Base-by-base conservation (phyloP, 495 filamentous ascomycete species). In the Neurospora sp. region DNA sequence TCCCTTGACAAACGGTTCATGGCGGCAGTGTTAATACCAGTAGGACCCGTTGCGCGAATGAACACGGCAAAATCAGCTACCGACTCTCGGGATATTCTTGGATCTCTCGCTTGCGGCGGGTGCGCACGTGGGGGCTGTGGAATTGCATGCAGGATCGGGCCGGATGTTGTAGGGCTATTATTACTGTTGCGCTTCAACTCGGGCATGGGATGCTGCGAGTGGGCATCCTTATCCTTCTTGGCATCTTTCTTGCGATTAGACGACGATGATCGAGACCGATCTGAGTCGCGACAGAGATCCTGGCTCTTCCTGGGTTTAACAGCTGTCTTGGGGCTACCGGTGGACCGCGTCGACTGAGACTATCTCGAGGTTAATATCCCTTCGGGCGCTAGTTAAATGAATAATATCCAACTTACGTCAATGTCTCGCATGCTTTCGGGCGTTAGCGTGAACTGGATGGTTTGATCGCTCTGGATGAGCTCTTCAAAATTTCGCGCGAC, bases 401-500 rank as follows among this genome's bases (percentile, higher is more conserved):
- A 9, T 38, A 31, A 69, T 20, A 40, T 22, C 38, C 14, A n/a
- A 81, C 89, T 84, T 84, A 93, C 92, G 78, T 94, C 91, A 75
- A 94, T 92, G 73, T 95, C 91, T 69, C 95, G 90, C 87, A 98
- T 92, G 73, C 86, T 93, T 78, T 92, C 90, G 2, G 96, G 95
- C 2, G 96, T 99, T 40, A 98, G 86, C 3, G 96, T 98, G 79
- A 91, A 98, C 80, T 95, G 94, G 65, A 99, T 91, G 3, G 96
- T 98, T 79, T 97, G 91, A 72, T 94, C 89, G 80, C 94, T 94
- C 44, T 92, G 90, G 72, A 99, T 96, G 42, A 98, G 85, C 75
- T 94, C 88, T 76, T 99, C 96, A 80, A 99, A 94, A 69, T 85
- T 81, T 31, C 83, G 80, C 40, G 81, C 84, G 12, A 83, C 80